Evolutionary conservation across 345 rosid genomes (phyloP), one percentile per base, ranked within the genome.

Genomic region (Syzygium oleosum): DNA sequence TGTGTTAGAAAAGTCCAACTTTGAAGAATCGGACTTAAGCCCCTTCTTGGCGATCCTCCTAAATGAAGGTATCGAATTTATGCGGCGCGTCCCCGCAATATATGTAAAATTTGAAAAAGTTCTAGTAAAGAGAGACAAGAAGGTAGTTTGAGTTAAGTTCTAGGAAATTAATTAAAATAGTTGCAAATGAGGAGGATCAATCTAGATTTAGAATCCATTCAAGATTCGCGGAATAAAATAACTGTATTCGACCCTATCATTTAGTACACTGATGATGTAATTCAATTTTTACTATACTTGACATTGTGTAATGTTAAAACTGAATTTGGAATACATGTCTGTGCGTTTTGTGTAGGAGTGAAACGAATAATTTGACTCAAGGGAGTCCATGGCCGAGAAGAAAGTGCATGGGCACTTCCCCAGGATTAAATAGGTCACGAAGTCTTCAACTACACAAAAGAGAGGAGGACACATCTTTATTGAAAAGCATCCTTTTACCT

Each of bases 21-120:
- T 19, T 34, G 12, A 4, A 34, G 10, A 73, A 34, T 73, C 3
- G 1, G 7, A 21, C 7, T 73, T 17, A 25, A 12, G 43, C 2
- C 0, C 10, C 6, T 46, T 68, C 6, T 0, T 5, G 80, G 21
- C 12, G 4, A 73, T 73, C 1, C 13, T 38, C 25, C 7, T 19
- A 4, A 0, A 3, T 34, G 25, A 34, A 68, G 1, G 46, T 17
- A 34, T 68, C 0, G 1, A 29, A 68, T 34, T 68, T 68, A 7
- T 68, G 12, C 21, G 25, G 43, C 4, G 3, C 2, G 2, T 17
- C 46, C 46, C 11, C 1, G 10, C 3, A 65, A 65, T 65, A 31
- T 31, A 11, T 8, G 38, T 31, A 17, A 31, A 17, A 68, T 16
- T 68, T 31, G 17, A 31, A 31, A 43, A 68, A 68, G 12, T 31